Conservation (phyloP, 2,329 filamentous ascomycete genomes). For the Colletotrichum orchidophilum region DNA sequence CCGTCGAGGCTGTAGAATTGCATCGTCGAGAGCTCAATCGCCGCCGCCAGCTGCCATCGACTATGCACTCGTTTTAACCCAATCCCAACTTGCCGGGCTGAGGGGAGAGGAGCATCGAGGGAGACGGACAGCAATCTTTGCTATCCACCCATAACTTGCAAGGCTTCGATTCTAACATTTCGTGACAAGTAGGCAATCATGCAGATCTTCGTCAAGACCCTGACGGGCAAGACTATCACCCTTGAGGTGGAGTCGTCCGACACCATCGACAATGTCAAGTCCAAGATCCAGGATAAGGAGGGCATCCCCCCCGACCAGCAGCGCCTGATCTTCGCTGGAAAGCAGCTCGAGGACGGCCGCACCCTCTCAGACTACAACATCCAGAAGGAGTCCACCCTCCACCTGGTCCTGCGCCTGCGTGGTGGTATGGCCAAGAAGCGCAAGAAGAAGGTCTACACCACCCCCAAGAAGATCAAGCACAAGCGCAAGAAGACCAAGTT, state of each 20-base stretch:
- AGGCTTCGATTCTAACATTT: conserved; percentile 49
- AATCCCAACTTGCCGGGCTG: background rate
- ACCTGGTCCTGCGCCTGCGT: conserved; percentile 97
- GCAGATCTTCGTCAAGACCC: conserved; percentile 83
- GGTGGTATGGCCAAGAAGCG: conserved; percentile 96
- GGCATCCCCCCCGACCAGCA: conserved; percentile 99
- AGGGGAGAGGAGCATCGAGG: background rate
- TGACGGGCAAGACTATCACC: conserved; percentile 99
- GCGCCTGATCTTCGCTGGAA: conserved; percentile 99
- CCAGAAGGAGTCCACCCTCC: conserved; percentile 99
- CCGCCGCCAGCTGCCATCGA: background rate
- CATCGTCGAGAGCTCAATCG: background rate
- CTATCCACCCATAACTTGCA: background rate
- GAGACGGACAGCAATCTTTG: conserved; percentile 16
- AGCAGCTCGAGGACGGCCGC: conserved; percentile 99
- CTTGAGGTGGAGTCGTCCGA: conserved; percentile 99
- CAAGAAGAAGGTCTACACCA: conserved; percentile 99
- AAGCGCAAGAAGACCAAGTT: conserved; percentile 99
- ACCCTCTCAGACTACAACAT: conserved; percentile 99
- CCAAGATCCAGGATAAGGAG: conserved; percentile 99
- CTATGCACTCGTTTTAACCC: background rate
- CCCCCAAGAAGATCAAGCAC: conserved; percentile 99
- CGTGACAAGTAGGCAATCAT: conserved; percentile 67
- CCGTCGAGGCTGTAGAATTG: conserved; percentile 11
- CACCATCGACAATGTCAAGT: conserved; percentile 99